These are phyloP conservation scores for Hyaloscypha variabilis DNA, from an alignment of 495 filamentous ascomycete genomes.

Conservation along the genomic window DNA sequence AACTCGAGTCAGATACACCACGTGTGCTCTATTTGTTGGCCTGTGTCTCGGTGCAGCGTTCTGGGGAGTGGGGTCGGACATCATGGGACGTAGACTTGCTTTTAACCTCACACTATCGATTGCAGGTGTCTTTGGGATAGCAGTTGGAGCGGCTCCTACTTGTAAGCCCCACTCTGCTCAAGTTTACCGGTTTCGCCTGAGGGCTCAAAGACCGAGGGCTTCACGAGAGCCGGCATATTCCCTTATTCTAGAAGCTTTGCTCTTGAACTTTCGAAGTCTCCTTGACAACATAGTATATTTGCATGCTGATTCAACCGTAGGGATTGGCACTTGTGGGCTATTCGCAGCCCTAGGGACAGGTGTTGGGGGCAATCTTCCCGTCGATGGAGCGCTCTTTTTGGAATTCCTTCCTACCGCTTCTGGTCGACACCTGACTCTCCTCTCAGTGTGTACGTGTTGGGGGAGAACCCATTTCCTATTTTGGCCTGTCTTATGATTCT, in stretches of 20 bases:
- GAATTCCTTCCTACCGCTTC: conserved; percentile 80
- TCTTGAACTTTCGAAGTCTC: too few relatives aligned
- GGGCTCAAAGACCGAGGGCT: too few relatives aligned
- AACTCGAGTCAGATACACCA: conserved; percentile 55
- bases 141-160: conserved; percentile 67
- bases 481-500: too few relatives aligned
- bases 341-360: conserved; percentile 52
- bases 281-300: too few relatives aligned
- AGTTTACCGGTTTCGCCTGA: too few relatives aligned
- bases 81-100: conserved; percentile 70
- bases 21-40: conserved; percentile 55
- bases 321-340: conserved; percentile 60
- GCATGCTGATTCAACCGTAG: too few relatives aligned
- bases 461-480: too few relatives aligned
- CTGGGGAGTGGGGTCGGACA: conserved; percentile 80
- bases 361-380: conserved; percentile 74
- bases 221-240: too few relatives aligned
- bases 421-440: conserved; percentile 73
- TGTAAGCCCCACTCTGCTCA: too few relatives aligned
- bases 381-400: conserved; percentile 78
- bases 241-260: too few relatives aligned
- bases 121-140: conserved; percentile 71
- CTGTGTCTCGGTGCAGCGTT: conserved; percentile 74
- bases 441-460: too few relatives aligned
- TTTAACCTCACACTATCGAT: conserved; percentile 78